Evolutionary conservation across 83 land plant species (phyloP), one percentile per base, ranked within the genome.

Genomic region (Diphasiastrum complanatum): DNA sequence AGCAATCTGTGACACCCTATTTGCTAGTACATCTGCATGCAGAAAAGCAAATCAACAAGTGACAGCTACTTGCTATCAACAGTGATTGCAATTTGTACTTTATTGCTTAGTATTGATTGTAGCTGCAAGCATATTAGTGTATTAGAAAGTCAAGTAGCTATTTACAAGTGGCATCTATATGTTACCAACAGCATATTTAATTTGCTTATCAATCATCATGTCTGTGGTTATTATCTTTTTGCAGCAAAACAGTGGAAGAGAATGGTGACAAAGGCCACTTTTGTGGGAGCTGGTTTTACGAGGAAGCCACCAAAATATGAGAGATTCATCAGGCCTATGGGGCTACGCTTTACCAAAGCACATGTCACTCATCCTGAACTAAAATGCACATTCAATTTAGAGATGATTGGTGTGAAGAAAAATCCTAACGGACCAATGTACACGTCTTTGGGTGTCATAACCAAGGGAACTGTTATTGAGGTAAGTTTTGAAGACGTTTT

Each of bases 221-320:
- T 47, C 18, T 67, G 50, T 25, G 2, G 38, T 18, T 52, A 27
- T 33, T 47, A 11, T 54, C n/a, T n/a, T n/a, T 3, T 36, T 78
- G 54, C 86, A 93, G 98, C 84, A 34, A 93, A 93, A 73, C 98
- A 93, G 32, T 93, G 98, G 98, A 93, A 93, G 57, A 79, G 96
- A 55, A 85, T 93, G 96, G 82, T 93, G 49, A 93, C 98, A 10
- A 93, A 93, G 57, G 91, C 71, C 54, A 89, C 98, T 33, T 93
- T 89, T 73, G 98, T 93, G 26, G 98, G 98, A 43, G 81, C 86
- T 5, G 85, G 91, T 29, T 93, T 93, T 61, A 93, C 98, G 55
- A 90, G 98, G 67, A 93, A 93, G 62, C 96, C 96, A 40, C 98
- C 98, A 5, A 93, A 93, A 67, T 93, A 89, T 63, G 98, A 93